Base-by-base conservation (phyloP, 2,329 filamentous ascomycete genomes). In the Colletotrichum cuscutae region DNA sequence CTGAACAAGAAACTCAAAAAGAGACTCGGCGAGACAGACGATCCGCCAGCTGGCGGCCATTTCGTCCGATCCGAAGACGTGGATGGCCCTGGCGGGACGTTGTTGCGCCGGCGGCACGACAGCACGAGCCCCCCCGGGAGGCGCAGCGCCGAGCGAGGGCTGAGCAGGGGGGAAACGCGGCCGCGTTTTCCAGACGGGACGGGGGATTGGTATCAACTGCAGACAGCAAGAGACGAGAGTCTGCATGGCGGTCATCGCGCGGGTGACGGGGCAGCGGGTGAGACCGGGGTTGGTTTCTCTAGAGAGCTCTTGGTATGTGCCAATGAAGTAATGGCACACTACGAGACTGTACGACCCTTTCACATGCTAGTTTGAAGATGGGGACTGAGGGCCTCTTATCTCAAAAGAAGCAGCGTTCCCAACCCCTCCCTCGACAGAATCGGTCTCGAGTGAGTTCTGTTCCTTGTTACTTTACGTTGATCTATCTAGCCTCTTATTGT, bases 21-120 rank as follows among this genome's bases (percentile, higher is more conserved):
- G 22, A 26, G 13, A 15, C 28, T 61, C 71, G 66, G 70, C 56
- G 54, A 61, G 54, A 72, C 70, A 70, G 24, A 65, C 66, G 56
- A 61, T 35, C 62, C 62, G 54, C 66, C 59, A 56, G 5, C 37
- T 60, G 65, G 62, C 53, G 22, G 63, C 46, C 49, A 71, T 73
- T 73, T 73, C 71, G 19, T 73, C 71, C 71, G 71, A 65, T 61
- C 60, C 59, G 42, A 56, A 37, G 19, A 28, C 66, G 15, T 70
- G 60, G 60, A 56, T 26, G n/a, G 26, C 61, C 46, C 35, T 65
- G 66, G 49, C 71, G 71, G 71, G 54, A 71, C 54, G 60, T 70
- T 73, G 61, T 73, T 73, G 71, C 66, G 61, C 71, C 71, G 71
- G 71, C 59, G 35, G 42, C 60, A 54, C 26, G 30, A 54, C 68